Evolutionary conservation across 139 green algal species (phyloP).

Genomic region (Micromonas pusilla): DNA sequence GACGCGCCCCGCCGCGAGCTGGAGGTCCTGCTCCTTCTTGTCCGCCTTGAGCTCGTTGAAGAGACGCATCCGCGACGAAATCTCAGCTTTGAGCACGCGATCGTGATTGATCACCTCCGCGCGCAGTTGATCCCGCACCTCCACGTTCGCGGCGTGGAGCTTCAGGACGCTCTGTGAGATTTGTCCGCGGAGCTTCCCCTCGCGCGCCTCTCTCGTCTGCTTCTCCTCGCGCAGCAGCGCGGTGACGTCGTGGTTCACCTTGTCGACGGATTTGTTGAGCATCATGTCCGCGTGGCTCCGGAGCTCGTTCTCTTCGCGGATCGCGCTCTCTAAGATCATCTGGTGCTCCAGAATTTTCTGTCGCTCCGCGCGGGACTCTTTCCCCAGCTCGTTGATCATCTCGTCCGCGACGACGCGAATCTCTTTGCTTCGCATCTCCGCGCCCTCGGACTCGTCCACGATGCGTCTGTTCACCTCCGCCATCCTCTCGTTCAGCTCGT

Average conservation of each 20-base stretch:
- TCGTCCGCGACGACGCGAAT: background rate
- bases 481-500: background rate
- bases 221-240: background rate
- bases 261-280: background rate
- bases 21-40: background rate
- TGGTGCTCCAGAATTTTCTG: background rate
- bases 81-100: background rate
- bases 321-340: background rate
- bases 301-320: background rate
- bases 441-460: background rate
- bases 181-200: background rate
- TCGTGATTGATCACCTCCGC: background rate
- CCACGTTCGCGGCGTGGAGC: background rate
- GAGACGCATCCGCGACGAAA: background rate
- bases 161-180: background rate
- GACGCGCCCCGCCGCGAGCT: background rate
- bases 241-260: background rate
- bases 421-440: background rate
- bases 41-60: background rate
- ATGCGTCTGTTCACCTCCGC: background rate
- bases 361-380: background rate
- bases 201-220: background rate
- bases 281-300: background rate
- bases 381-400: background rate
- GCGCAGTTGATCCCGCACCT: background rate